phyloP scores from a whole-genome alignment of 1,139 yeast genomes.

The Saccharomyces pastorianus region DNA sequence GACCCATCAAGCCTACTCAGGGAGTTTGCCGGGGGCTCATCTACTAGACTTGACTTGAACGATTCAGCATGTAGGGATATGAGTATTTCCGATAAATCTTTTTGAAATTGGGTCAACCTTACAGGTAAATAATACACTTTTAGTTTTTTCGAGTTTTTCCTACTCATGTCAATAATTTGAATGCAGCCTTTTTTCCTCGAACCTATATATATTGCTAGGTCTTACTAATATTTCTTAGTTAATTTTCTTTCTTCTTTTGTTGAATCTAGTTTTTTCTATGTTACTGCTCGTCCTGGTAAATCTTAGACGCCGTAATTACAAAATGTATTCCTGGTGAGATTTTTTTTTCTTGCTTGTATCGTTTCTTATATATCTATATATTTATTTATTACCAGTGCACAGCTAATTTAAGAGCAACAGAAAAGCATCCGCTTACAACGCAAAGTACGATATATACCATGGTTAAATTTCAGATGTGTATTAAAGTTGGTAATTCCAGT shows the following conservation, averaged over 20 bases:
- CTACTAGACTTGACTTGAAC: constrained; percentile 21
- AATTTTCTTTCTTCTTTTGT: not conserved
- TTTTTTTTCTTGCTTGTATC: not conserved
- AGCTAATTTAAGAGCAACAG: not conserved
- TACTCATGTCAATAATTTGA: not conserved
- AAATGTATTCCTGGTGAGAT: no score
- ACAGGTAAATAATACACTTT: constrained; percentile 48
- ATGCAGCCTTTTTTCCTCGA: not conserved
- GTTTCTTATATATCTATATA: not conserved
- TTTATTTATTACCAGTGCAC: not conserved
- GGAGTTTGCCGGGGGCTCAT: constrained; percentile 6
- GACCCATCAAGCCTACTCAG: not conserved
- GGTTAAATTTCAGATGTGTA: not conserved
- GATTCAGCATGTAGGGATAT: constrained; percentile 45
- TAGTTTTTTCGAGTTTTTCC: constrained; percentile 3
- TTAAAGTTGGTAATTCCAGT: not conserved
- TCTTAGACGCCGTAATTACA: not conserved
- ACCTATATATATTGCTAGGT: no score
- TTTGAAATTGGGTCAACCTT: constrained; percentile 46
- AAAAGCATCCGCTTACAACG: not conserved
- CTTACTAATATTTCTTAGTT: not conserved
- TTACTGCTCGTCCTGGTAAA: not conserved
- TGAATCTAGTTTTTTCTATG: not conserved
- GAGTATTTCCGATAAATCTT: constrained; percentile 48
- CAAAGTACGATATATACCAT: constrained; percentile 1